These are phyloP conservation scores for Meredithiella fracta DNA, from an alignment of 2,329 filamentous ascomycete genomes.

Conservation along the genomic window DNA sequence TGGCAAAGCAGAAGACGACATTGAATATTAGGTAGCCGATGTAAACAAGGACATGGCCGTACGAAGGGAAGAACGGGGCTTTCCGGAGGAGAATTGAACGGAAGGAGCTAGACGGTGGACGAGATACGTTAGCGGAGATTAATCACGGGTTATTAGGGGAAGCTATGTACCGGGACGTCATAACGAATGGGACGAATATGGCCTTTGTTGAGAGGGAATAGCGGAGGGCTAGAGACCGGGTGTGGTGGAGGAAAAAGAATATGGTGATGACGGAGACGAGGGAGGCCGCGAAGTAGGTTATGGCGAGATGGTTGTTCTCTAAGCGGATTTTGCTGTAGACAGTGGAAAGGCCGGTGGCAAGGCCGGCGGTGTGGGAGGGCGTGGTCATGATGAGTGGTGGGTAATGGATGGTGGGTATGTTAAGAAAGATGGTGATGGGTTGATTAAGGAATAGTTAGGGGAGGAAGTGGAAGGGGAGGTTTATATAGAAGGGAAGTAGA, in stretches of 20 bases:
- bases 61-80: slow-evolving; percentile 1
- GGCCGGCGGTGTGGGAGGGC: background rate
- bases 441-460: background rate
- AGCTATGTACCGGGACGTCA: slow-evolving; percentile 2
- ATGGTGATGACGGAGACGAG: slow-evolving; percentile 13
- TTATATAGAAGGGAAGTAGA: too few species aligned
- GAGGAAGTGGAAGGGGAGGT: background rate
- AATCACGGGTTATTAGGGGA: background rate
- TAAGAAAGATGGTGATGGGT: background rate
- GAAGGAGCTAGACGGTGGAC: slow-evolving; percentile 1
- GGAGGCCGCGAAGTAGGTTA: slow-evolving; percentile 14
- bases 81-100: slow-evolving; percentile 1
- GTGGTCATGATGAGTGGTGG: background rate
- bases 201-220: slow-evolving; percentile 32
- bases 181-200: slow-evolving; percentile 30
- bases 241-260: slow-evolving; percentile 14
- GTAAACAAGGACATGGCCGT: slow-evolving; percentile 21
- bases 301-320: background rate
- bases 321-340: background rate
- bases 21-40: slow-evolving; percentile 22
- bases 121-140: background rate
- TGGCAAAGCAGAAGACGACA: slow-evolving; percentile 21
- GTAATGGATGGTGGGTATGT: background rate
- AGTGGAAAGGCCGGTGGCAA: background rate
- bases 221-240: slow-evolving; percentile 24